These are phyloP conservation scores for Sporopachydermia quercuum DNA, from an alignment of 805 yeast genomes.

Conservation along the genomic window DNA sequence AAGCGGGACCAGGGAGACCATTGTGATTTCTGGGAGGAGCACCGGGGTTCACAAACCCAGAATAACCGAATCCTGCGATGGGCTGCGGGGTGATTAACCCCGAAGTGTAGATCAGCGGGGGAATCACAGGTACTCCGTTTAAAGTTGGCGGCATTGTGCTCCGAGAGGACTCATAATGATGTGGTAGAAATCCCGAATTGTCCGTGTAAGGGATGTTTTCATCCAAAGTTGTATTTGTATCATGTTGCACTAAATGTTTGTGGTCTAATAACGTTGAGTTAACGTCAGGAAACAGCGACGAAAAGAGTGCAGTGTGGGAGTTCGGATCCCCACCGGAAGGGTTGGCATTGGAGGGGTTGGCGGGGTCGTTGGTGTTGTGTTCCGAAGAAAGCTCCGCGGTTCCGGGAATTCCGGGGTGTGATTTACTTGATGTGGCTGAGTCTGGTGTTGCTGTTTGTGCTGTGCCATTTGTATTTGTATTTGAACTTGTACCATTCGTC, in stretches of 20 bases:
- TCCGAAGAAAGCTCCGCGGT: no score
- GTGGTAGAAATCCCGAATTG: slow-evolving; percentile 1
- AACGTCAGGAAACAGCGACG: neutral
- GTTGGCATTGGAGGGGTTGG: neutral
- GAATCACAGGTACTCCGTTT: neutral
- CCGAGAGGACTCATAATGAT: slow-evolving; percentile 1
- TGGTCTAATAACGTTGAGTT: neutral
- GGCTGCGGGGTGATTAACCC: neutral
- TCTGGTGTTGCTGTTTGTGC: neutral
- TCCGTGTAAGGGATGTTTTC: neutral
- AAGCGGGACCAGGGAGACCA: no score
- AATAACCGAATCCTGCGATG: neutral
- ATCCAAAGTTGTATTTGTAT: neutral
- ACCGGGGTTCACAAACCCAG: slow-evolving; percentile 5
- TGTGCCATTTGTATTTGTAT: neutral
- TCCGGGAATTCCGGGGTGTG: no score
- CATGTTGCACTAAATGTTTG: neutral
- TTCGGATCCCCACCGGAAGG: no score
- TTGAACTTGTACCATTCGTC: neutral
- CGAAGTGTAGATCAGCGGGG: neutral
- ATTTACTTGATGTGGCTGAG: neutral
- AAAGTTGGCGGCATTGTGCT: neutral
- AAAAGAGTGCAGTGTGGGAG: neutral
- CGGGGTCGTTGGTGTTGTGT: neutral
- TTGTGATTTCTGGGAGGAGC: slow-evolving; percentile 2